These are phyloP conservation scores for Hanseniaspora jakobsenii DNA, from an alignment of 805 yeast species.

Conservation along the genomic window DNA sequence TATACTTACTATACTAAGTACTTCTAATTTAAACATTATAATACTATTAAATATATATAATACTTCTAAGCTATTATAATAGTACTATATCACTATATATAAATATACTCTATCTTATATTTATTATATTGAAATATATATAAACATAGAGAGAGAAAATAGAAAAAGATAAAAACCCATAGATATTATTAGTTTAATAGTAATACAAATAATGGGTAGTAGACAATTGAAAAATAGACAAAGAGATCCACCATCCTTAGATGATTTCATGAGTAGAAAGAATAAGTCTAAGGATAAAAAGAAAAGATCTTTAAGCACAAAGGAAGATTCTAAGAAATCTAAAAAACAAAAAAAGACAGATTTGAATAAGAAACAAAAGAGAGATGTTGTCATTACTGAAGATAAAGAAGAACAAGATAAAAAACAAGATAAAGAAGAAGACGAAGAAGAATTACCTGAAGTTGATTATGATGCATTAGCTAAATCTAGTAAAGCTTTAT, in stretches of 20 bases:
- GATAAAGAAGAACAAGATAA: conserved; percentile 23
- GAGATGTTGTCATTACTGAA: conserved; percentile 16
- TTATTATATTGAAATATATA: too few species aligned
- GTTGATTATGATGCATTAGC: conserved; percentile 57
- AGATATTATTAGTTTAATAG: not conserved
- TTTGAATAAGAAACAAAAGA: conserved; percentile 22
- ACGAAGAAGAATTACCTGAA: conserved; percentile 44
- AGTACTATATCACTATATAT: too few species aligned
- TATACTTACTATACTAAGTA: too few species aligned
- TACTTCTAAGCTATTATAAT: too few species aligned
- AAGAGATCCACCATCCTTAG: conserved; percentile 80
- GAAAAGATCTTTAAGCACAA: conserved; percentile 18
- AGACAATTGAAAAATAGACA: conserved; percentile 88
- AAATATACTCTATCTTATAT: too few species aligned
- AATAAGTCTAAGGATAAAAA: conserved; percentile 29
- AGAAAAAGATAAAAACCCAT: too few species aligned
- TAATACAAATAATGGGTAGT: conserved; percentile 48
- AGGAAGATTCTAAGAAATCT: not conserved
- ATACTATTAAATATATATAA: too few species aligned
- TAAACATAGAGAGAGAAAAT: too few species aligned
- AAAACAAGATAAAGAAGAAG: conserved; percentile 24
- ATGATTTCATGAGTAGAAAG: conserved; percentile 58
- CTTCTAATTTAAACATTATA: too few species aligned
- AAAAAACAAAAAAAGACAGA: conserved; percentile 26
- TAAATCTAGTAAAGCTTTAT: conserved; percentile 59